Base-by-base conservation (phyloP, 139 green algal genomes). In the Nannochloris sp. region DNA sequence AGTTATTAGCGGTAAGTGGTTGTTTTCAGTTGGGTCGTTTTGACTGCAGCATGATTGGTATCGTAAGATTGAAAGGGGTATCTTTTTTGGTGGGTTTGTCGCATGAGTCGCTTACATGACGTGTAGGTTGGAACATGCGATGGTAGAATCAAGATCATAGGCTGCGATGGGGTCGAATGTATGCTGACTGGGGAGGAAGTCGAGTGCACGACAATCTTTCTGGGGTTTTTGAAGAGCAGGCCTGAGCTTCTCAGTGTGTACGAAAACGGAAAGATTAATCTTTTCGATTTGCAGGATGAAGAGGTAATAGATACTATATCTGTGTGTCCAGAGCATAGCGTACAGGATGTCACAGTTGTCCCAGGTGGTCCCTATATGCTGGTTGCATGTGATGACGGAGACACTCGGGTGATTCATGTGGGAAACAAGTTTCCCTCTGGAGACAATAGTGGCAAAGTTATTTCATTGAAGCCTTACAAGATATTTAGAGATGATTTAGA, bases 101-200 rank as follows among this genome's bases (percentile, higher is more conserved):
- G 12, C 11, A 30, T 59, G 25, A 33, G 31, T 33, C 16, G 14
- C 31, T 28, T 33, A 30, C 8, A 59, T 17, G 6, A 17, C 33
- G 8, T 59, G 23, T 59, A 83, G 77, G 62, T 84, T 9, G 62
- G 64, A 10, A 83, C 77, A 36, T 61, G 20, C 9, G 75, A 84
- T 63, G 77, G 77, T 11, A 50, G 74, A 11, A 36, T 84, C 9
- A 80, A 82, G 45, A 40, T 84, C 26, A 59, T 82, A 26, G 77
- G 77, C 0, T 57, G 23, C 17, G 61, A 69, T 31, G 70, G 77
- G 2, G 74, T 82, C 33, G 77, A 84, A 49, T 43, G 13, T 26
- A 71, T 59, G 23, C 28, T 82, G 37, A 30, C 25, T 28, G 58
- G 51, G 12, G 23, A 45, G 8, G 69, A 53, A 40, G 33, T 40